Percentiles rank a stretch among this genome's conserved stretches.
phyloP scores from a whole-genome alignment of 2,329 filamentous ascomycete genomes.

The Xylaria sp. region DNA sequence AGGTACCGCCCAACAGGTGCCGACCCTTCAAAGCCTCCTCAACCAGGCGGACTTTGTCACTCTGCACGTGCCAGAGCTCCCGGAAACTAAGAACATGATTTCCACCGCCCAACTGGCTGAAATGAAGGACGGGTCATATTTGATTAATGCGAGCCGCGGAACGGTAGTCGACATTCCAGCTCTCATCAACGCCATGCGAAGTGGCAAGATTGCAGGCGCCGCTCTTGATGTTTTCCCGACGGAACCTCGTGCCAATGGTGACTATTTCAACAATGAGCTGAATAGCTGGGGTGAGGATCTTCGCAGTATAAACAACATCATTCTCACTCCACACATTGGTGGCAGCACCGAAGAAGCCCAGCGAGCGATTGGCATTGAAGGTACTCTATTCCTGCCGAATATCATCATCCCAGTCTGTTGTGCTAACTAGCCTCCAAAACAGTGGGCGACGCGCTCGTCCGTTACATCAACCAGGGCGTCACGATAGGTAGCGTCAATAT shows the following conservation, averaged over 20 bases:
- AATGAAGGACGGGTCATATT: conserved; percentile 92
- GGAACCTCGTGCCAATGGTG: conserved; percentile 91
- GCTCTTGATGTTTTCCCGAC: conserved; percentile 96
- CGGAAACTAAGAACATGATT: conserved; percentile 94
- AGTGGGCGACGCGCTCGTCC: conserved; percentile 84
- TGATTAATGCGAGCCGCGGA: conserved; percentile 95
- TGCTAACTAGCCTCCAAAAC: conserved; percentile 26
- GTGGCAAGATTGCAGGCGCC: conserved; percentile 87
- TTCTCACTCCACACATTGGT: conserved; percentile 95
- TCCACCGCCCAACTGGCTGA: conserved; percentile 75
- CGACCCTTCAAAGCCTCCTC: conserved; percentile 77
- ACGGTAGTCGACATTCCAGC: conserved; percentile 94
- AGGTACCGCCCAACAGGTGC: conserved; percentile 84
- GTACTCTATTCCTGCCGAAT: conserved; percentile 42
- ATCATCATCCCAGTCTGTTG: not conserved
- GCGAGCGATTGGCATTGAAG: conserved; percentile 90
- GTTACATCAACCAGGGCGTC: conserved; percentile 94
- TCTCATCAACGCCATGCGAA: conserved; percentile 83
- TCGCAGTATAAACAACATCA: conserved; percentile 84
- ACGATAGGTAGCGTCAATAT: conserved; percentile 94
- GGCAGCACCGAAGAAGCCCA: conserved; percentile 98
- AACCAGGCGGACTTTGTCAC: conserved; percentile 88
- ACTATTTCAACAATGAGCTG: conserved; percentile 86
- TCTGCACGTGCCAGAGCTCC: conserved; percentile 89
- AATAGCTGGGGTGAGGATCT: conserved; percentile 88